Evolutionary conservation across 2,329 filamentous ascomycete genomes (phyloP).

Genomic region (Didymellaceae sp.): DNA sequence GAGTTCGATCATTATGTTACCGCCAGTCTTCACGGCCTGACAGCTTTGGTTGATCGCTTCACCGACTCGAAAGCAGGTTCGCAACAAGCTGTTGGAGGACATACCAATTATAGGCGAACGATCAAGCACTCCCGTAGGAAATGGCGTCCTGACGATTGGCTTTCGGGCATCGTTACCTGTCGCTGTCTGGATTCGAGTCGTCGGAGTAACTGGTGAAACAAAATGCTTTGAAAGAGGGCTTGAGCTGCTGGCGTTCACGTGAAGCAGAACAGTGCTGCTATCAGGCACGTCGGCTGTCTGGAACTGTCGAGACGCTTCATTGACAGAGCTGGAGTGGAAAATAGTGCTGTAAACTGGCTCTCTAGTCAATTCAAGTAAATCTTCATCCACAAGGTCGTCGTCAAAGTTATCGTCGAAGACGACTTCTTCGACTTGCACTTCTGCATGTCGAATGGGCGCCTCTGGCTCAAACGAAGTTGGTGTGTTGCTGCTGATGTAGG

Average conservation of each 20-base stretch:
- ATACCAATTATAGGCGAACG: conserved; percentile 62
- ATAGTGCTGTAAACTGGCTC: too few species aligned
- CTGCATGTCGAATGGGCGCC: not conserved
- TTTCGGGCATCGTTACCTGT: conserved; percentile 25
- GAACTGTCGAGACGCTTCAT: too few species aligned
- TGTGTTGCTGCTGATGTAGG: not conserved
- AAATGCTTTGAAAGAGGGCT: conserved; percentile 19
- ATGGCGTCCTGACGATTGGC: conserved; percentile 60
- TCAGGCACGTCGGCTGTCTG: not conserved
- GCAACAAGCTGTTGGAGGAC: conserved; percentile 55
- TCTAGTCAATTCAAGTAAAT: conserved; percentile 26
- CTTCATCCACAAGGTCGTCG: conserved; percentile 34
- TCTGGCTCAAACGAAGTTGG: not conserved
- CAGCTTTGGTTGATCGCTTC: conserved; percentile 63
- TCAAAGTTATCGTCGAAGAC: conserved; percentile 32
- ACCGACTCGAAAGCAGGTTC: conserved; percentile 69
- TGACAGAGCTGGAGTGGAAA: too few species aligned
- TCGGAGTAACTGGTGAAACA: conserved; percentile 33
- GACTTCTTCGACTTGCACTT: conserved; percentile 8
- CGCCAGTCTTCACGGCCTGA: conserved; percentile 55
- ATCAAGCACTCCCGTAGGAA: conserved; percentile 58
- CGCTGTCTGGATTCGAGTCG: conserved; percentile 21
- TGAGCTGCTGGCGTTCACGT: not conserved
- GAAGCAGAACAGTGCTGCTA: not conserved
- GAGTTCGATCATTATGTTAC: conserved; percentile 63